Evolutionary conservation across 1,284 basidiomycete species (phyloP), one percentile per base, ranked within the genome.

Genomic region (Cystobasidium slooffiae): DNA sequence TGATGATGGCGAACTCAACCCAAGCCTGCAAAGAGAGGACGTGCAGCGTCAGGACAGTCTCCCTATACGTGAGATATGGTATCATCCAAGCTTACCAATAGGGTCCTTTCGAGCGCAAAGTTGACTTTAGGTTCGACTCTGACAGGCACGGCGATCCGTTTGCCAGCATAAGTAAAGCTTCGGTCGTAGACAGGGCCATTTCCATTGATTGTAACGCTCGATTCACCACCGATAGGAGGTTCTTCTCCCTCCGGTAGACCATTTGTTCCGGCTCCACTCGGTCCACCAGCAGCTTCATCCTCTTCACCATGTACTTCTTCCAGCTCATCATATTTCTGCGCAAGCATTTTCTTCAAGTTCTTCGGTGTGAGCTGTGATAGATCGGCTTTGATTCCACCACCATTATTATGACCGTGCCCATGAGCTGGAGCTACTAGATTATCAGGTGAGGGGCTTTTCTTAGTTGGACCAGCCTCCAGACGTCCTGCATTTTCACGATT

Each of bases 81-180:
- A n/a, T 31, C n/a, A 37, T 22, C 1, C 12, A 31, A 6, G 20
- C 64, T 52, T 41, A 68, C 70, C 64, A 76, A 52, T 5, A 74
- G 52, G 4, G 93, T 95, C 74, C 94, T 86, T 83, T 97, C 96
- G 59, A 92, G 92, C 3, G 96, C 96, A 82, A 98, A 99, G 81
- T 97, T 97, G 7, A 97, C 94, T 84, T 99, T 99, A 47, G 96
- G 96, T 84, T 99, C 96, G 72, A 99, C 88, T 66, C 96, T 88
- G 44, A 99, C 90, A 46, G 96, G 95, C 0, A 99, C 88, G 0
- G 93, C 88, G 75, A 99, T 94, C 77, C 88, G 88, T 85, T 97
- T 98, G 20, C 96, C 96, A 58, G 87, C 84, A 1, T 95, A 94
- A 31, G 83, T 85, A 88, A 93, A 94, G 75, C 89, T 87, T 75